Evolutionary conservation across 805 yeast genomes (phyloP).

Genomic region (Candida incommunis): DNA sequence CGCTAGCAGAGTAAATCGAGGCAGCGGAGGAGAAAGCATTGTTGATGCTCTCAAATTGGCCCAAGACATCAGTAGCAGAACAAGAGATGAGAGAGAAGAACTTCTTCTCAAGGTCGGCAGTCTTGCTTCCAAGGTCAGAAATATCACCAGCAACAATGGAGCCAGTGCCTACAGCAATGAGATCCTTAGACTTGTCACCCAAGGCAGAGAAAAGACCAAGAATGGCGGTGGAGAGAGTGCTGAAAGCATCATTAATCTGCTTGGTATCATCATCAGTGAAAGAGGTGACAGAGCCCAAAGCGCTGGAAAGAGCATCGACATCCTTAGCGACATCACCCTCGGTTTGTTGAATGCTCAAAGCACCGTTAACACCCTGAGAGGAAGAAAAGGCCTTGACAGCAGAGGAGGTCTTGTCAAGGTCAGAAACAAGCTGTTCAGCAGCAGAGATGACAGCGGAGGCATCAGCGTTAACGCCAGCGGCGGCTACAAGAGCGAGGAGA

Average conservation of each 20-base stretch:
- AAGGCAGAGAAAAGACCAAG: conserved; percentile 11
- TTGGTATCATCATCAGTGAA: not conserved
- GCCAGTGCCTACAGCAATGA: conserved; percentile 12
- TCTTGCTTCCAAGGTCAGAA: conserved; percentile 9
- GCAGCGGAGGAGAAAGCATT: conserved; percentile 8
- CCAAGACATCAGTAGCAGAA: conserved; percentile 6
- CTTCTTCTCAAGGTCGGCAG: conserved; percentile 10
- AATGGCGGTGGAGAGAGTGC: conserved; percentile 8
- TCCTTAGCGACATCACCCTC: conserved; percentile 12
- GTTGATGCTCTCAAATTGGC: conserved; percentile 5
- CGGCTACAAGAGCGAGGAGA: conserved; percentile 8
- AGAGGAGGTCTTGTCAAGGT: conserved; percentile 7
- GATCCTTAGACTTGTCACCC: conserved; percentile 14
- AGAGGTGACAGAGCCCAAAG: conserved; percentile 2
- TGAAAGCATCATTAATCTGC: not conserved
- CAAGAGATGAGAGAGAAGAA: conserved; percentile 8
- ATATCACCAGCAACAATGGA: conserved; percentile 14
- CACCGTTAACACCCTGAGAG: conserved; percentile 15
- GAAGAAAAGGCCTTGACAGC: conserved; percentile 5
- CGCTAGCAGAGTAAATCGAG: conserved; percentile 4
- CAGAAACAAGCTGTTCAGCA: conserved; percentile 8
- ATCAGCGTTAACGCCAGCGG: conserved; percentile 9
- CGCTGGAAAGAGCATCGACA: conserved; percentile 7
- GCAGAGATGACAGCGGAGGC: conserved; percentile 6
- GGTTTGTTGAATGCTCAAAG: conserved; percentile 16